phyloP scores from a whole-genome alignment of 2,329 filamentous ascomycete genomes.

The Nemania sp. region DNA sequence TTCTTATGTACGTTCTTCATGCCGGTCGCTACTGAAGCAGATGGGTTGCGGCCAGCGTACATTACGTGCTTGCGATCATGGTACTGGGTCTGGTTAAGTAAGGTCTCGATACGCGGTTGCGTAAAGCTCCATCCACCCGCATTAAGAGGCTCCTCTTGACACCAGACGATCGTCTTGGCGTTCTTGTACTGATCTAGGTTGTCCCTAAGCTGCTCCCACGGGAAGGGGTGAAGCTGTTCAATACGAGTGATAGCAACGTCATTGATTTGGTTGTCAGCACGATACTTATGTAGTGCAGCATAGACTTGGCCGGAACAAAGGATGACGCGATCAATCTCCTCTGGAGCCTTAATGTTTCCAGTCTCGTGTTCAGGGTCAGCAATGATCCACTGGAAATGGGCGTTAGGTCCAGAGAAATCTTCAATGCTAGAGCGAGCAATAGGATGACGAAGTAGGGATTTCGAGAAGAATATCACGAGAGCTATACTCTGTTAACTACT shows the following conservation, averaged over 20 bases:
- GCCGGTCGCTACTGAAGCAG: conserved; percentile 93
- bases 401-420: conserved; percentile 84
- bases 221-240: conserved; percentile 99
- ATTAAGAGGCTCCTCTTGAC: conserved; percentile 97
- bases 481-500: conserved; percentile 63
- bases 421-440: conserved; percentile 89
- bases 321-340: conserved; percentile 93
- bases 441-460: conserved; percentile 94
- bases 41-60: conserved; percentile 95
- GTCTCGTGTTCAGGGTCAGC: conserved; percentile 85
- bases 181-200: conserved; percentile 98
- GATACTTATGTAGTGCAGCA: conserved; percentile 89
- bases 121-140: conserved; percentile 96
- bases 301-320: conserved; percentile 97
- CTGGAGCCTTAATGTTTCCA: conserved; percentile 78
- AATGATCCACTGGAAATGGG: conserved; percentile 97
- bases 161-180: conserved; percentile 97
- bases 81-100: conserved; percentile 91
- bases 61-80: conserved; percentile 96
- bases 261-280: conserved; percentile 85
- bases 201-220: conserved; percentile 95
- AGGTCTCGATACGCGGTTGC: conserved; percentile 96
- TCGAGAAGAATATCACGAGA: conserved; percentile 97
- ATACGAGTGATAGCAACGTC: conserved; percentile 94
- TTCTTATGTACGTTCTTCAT: conserved; percentile 88